Evolutionary conservation across 805 yeast genomes (phyloP), one percentile per base, ranked within the genome.

Genomic region (Yarrowia hollandica): DNA sequence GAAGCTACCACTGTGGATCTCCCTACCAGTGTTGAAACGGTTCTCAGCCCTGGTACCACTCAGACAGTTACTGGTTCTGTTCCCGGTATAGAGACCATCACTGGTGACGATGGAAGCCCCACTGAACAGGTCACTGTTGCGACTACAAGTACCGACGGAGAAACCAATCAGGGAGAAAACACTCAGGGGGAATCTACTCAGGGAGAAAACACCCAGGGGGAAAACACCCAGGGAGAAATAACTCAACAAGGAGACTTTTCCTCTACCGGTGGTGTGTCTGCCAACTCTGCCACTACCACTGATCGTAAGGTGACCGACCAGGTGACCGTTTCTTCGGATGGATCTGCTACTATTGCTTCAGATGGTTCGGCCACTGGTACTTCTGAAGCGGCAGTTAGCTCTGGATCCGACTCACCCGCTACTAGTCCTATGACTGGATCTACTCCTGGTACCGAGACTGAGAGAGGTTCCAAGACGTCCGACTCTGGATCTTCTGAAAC

Each of bases 91-190:
- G 31, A 15, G 16, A 39, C 46, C 3, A 15, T 39, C 22, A 39
- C 46, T 2, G 46, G 46, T 4, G 15, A 21, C 8, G 46, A 39
- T 10, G 46, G 31, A 8, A 2, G 4, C 14, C 30, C 19, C 10
- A 39, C 44, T 8, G 44, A 39, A 15, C 21, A n/a, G 14, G 31
- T 64, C 58, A 64, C 65, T 22, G 44, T 38, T 7, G 30, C 44
- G 9, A 22, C 30, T 22, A 26, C 30, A 10, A 26, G 12, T 26
- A 10, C 30, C 30, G 12, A 26, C 12, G 11, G 11, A 12, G 11
- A 10, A 10, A 26, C 30, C 30, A 10, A 26, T 10, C 30, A 26
- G 30, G 30, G 30, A 26, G 30, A 26, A 15, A 8, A 38, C 30
- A 1, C 30, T 38, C 8, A 22, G n/a, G 11, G 11, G 30, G 11